A percentile compares a stretch with the other conserved stretches of the same genome.
Evolutionary conservation across 2,329 filamentous ascomycete species (phyloP).

Genomic region (Rosellinia necatrix): DNA sequence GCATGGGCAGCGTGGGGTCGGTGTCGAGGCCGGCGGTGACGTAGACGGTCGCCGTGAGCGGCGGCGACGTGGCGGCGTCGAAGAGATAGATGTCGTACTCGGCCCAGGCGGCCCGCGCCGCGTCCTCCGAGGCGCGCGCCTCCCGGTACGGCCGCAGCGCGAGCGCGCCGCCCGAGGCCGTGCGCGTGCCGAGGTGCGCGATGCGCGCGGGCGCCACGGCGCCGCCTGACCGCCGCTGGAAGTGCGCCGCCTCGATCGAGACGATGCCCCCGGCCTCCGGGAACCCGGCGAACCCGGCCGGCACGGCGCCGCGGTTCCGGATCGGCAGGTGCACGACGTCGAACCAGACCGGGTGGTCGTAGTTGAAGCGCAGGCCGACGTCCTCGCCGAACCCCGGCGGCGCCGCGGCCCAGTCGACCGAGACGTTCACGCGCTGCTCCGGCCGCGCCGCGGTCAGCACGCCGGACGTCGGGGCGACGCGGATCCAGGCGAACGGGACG

Average conservation of each 20-base stretch:
- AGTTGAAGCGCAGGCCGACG: slow-evolving; percentile 41
- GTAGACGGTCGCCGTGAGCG: slow-evolving; percentile 41
- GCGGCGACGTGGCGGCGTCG: slow-evolving; percentile 21
- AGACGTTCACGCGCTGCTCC: slow-evolving; percentile 51
- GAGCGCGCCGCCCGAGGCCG: slow-evolving; percentile 32
- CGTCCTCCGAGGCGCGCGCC: slow-evolving; percentile 30
- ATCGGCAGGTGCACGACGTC: slow-evolving; percentile 43
- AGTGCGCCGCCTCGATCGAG: slow-evolving; percentile 41
- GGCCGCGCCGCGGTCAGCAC: slow-evolving; percentile 45
- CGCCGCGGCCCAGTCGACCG: slow-evolving; percentile 51
- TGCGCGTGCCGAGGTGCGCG: slow-evolving; percentile 40
- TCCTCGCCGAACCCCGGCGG: slow-evolving; percentile 40
- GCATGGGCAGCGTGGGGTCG: slow-evolving; percentile 53
- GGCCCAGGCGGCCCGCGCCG: slow-evolving; percentile 28
- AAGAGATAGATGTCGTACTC: slow-evolving; percentile 43
- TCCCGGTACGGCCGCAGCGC: slow-evolving; percentile 32
- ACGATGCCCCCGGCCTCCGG: slow-evolving; percentile 43
- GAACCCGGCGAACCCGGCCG: slow-evolving; percentile 35
- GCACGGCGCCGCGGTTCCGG: slow-evolving; percentile 24
- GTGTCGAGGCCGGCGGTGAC: slow-evolving; percentile 53
- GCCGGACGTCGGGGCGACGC: slow-evolving; percentile 25
- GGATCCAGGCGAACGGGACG: slow-evolving; percentile 47
- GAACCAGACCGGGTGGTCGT: slow-evolving; percentile 42
- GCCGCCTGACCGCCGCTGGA: slow-evolving; percentile 32
- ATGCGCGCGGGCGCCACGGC: slow-evolving; percentile 36